Evolutionary conservation across 2,329 filamentous ascomycete genomes (phyloP), one percentile per base, ranked within the genome.

Genomic region (Colletotrichum phormii): DNA sequence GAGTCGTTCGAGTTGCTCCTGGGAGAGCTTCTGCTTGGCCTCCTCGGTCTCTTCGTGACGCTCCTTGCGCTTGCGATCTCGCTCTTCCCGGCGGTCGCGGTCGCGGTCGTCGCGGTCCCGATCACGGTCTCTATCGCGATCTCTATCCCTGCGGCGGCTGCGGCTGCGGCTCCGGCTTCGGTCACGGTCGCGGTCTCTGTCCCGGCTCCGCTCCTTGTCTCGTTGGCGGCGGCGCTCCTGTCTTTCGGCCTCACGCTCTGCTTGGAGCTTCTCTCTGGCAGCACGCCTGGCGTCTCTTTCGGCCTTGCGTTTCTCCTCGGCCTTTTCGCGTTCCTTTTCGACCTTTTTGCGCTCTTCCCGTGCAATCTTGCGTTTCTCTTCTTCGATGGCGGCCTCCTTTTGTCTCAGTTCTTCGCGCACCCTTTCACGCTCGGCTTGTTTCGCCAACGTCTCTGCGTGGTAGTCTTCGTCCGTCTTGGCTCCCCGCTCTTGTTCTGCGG

Each of bases 401-500:
- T 86, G 86, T 64, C 88, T 85, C 22, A 91, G 83, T 76, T 92
- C 89, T 59, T 91, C 88, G 67, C 91, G 87, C 11, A 91, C 84
- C 42, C 87, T 87, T 74, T 92, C 90, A 12, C 93, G 89, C 67
- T 91, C 89, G 9, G 87, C 85, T 42, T 89, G 85, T 62, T 91
- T 89, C 7, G 84, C 85, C 11, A 89, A 87, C 2, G 91, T 92
- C 72, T 94, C 93, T 59, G 87, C 87, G 1, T 89, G 91, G 80
- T 95, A 96, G 61, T 93, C 91, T 67, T 92, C 89, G 76, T 96
- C 93, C 1, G 91, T 93, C 81, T 94, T 95, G 60, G 89, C 86
- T 22, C 94, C 94, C 65, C 89, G 89, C 11, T 84, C 75, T 54
- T 89, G 84, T 79, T 96, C 94, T 24, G 89, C 88, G 33, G 87